phyloP scores from a whole-genome alignment of 805 yeast genomes.

The Hanseniaspora taiwanica region DNA sequence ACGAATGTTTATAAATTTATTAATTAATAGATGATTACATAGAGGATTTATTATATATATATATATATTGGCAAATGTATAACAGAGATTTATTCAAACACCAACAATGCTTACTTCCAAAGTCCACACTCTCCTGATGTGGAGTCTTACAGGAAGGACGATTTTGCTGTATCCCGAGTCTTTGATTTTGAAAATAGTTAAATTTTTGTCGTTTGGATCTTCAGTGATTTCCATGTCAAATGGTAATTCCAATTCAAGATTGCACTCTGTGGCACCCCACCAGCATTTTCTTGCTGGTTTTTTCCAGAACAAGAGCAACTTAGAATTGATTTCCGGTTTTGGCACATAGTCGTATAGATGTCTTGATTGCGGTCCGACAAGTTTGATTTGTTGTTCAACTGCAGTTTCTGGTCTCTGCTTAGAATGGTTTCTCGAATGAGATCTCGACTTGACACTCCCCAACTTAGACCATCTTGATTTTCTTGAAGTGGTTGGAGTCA shows the following conservation, averaged over 20 bases:
- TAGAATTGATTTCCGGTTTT: slow-evolving; percentile 32
- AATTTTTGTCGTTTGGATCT: slow-evolving; percentile 12
- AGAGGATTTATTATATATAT: too few species aligned
- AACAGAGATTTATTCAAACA: slow-evolving; percentile 27
- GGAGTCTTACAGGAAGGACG: slow-evolving; percentile 47
- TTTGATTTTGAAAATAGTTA: slow-evolving; percentile 4
- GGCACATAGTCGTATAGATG: slow-evolving; percentile 21
- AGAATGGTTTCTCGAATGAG: slow-evolving; percentile 37
- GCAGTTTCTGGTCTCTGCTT: slow-evolving; percentile 19
- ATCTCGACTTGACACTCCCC: slow-evolving; percentile 42
- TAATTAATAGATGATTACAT: too few species aligned
- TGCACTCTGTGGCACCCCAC: slow-evolving; percentile 65
- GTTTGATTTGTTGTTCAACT: neutral
- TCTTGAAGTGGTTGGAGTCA: slow-evolving; percentile 13
- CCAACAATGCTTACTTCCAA: slow-evolving; percentile 85
- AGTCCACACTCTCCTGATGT: slow-evolving; percentile 93
- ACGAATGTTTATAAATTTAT: too few species aligned
- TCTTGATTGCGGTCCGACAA: neutral
- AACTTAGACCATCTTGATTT: slow-evolving; percentile 54
- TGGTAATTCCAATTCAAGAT: slow-evolving; percentile 24
- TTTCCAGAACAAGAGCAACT: slow-evolving; percentile 83
- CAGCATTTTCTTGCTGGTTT: slow-evolving; percentile 98
- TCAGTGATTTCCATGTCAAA: slow-evolving; percentile 3
- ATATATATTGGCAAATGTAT: neutral
- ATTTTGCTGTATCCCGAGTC: slow-evolving; percentile 10